Evolutionary conservation across 495 filamentous ascomycete species (phyloP), one percentile per base, ranked within the genome.

Genomic region (Chaetomium tenue): DNA sequence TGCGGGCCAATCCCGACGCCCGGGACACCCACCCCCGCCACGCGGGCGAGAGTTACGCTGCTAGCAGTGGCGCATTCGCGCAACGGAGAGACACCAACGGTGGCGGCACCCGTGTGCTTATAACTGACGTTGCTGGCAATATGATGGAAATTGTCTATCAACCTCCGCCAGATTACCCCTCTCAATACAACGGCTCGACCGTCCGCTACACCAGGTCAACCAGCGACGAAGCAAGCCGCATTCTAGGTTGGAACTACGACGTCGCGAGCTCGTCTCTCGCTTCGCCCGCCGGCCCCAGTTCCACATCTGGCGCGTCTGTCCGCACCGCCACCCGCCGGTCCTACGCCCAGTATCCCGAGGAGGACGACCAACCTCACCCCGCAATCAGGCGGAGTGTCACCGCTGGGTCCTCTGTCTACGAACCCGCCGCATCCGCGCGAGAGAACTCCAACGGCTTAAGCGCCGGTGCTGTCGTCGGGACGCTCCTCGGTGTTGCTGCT

Each of bases 401-500:
- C 8, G 50, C 69, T 0, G 74, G 74, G 3, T 72, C 73, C 28
- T 71, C 78, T 1, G 63, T 70, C 59, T 72, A 72, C 63, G 72
- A 72, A 18, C 66, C 69, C 11, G 66, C 69, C 63, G 30, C 76
- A 18, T 64, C 77, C 42, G 68, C 74, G 8, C 70, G 72, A 18
- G 69, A 79, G 50, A 70, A 74, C 28, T 75, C 76, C 39, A 73
- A 68, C 55, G 78, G 76, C 15, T 48, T 79, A 16, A 78, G 72
- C 63, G 65, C 77, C 40, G 73, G 76, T 54, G 73, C 76, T 26
- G 71, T 85, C 8, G 71, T 81, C 9, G 85, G 86, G 28, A 87
- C 86, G 2, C 77, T 95, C 28, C 80, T 94, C 9, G 91, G 90
- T 12, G 74, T 75, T 18, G 82, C 92, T 53, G 84, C 91, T 53